These are phyloP conservation scores for Violaceomyces palustris DNA, from an alignment of 1,284 basidiomycete species.

Conservation along the genomic window DNA sequence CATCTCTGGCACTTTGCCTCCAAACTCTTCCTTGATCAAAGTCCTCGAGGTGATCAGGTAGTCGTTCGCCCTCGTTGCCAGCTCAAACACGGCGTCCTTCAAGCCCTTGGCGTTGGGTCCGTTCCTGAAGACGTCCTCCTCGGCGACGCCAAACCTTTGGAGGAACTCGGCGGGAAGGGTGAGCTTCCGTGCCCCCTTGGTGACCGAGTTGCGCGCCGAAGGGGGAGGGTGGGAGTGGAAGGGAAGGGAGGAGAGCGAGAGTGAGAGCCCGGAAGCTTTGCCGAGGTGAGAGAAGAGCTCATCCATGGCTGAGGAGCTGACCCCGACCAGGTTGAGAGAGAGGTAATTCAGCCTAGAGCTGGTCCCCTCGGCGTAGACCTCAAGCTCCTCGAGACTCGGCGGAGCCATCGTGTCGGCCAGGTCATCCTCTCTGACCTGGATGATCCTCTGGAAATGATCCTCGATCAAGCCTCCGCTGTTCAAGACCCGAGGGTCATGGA, in stretches of 20 bases:
- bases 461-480: constrained; percentile 39
- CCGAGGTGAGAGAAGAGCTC: constrained; percentile 50
- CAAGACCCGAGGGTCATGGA: constrained; percentile 38
- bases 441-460: constrained; percentile 48
- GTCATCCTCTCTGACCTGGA: constrained; percentile 47
- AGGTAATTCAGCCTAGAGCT: constrained; percentile 43
- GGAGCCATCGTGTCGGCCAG: constrained; percentile 35
- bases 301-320: constrained; percentile 27
- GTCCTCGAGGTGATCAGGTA: constrained; percentile 77
- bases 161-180: constrained; percentile 80
- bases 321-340: constrained; percentile 38
- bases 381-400: constrained; percentile 39
- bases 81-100: constrained; percentile 71
- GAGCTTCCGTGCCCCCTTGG: constrained; percentile 60
- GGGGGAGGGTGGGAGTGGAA: constrained; percentile 44
- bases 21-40: constrained; percentile 64
- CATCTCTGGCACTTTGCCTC: constrained; percentile 61
- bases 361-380: constrained; percentile 44
- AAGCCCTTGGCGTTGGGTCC: constrained; percentile 65
- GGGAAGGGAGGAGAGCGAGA: constrained; percentile 35
- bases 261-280: constrained; percentile 44
- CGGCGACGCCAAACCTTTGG: constrained; percentile 70
- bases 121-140: constrained; percentile 77
- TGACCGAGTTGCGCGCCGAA: constrained; percentile 31
- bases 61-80: constrained; percentile 85